Base-by-base conservation (phyloP, 139 green algal species). In the Volvox africanus region DNA sequence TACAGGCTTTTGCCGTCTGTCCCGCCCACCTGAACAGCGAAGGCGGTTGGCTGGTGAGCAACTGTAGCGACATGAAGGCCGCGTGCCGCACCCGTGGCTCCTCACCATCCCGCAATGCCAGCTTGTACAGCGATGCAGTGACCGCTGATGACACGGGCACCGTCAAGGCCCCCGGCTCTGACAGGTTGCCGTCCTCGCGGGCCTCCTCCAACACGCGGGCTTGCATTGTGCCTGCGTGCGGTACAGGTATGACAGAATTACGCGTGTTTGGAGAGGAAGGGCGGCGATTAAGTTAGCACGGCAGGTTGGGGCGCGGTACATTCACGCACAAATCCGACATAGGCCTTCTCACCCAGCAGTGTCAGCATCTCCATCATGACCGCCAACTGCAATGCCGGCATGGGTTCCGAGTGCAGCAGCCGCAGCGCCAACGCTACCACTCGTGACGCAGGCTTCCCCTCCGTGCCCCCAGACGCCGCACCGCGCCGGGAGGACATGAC, bases 61-160 rank as follows among this genome's bases (percentile, higher is more conserved):
- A 0, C 85, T 89, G 85, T 68, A 89, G 85, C 44, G 26, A 36
- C 85, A 89, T 89, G 85, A 89, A 89, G 36, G 85, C 85, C 37
- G 35, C 24, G 85, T 89, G 85, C 0, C 85, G 37, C 20, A 82
- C 0, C 19, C 85, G 69, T 50, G 85, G 69, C 17, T 89, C 85
- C 26, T 69, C 83, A 5, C 83, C 61, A 32, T 77, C 81, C 19
- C 30, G 24, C 85, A 89, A 68, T 19, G 85, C 85, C 85, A 82
- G 69, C 1, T 17, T 14, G 85, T 89, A 89, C 85, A 89, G 85
- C 69, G 35, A 55, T 1, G 16, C 6, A 30, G 16, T 6, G 16
- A 68, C 85, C 0, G 69, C 28, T 24, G 37, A 19, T 9, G 33
- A 30, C 1, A 89, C n/a, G 16, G 85, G 85, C 85, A 89, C 69